Percentiles rank a stretch among this genome's conserved stretches.
Conservation (phyloP, 345 rosid genomes). For the Murraya koenigii region DNA sequence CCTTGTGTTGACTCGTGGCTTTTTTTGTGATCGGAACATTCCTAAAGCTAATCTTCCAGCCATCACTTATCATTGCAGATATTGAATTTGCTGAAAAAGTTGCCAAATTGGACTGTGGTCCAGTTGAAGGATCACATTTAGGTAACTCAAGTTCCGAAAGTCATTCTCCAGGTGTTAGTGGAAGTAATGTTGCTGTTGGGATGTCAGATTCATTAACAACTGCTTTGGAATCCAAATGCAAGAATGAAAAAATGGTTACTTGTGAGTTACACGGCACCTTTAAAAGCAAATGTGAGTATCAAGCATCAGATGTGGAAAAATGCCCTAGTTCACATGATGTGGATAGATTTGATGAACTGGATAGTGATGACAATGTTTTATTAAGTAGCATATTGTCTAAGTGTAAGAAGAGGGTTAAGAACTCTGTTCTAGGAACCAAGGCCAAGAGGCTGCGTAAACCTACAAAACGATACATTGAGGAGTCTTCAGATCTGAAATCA, state of each 20-base stretch:
- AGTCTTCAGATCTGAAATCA: conserved; percentile 31
- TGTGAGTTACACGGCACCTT: conserved; percentile 17
- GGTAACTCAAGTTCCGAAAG: conserved; percentile 58
- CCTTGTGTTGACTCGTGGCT: conserved; percentile 3
- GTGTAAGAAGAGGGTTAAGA: conserved; percentile 29
- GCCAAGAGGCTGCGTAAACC: conserved; percentile 45
- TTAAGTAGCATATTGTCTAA: conserved; percentile 32
- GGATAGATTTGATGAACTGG: conserved; percentile 32
- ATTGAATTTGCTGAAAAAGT: conserved; percentile 50
- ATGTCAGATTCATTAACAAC: conserved; percentile 51
- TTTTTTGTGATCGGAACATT: neutral
- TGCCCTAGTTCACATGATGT: conserved; percentile 19
- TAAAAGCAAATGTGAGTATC: conserved; percentile 22
- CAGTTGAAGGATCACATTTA: conserved; percentile 23
- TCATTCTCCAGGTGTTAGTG: conserved; percentile 63
- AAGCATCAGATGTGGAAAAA: conserved; percentile 19
- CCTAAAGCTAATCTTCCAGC: neutral
- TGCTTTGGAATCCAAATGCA: conserved; percentile 35
- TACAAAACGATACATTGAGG: conserved; percentile 53
- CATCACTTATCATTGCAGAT: conserved; percentile 38
- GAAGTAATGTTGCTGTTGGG: conserved; percentile 42
- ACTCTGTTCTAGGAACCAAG: conserved; percentile 27
- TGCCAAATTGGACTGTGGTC: conserved; percentile 37
- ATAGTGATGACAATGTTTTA: conserved; percentile 46
- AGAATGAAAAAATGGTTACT: conserved; percentile 26